Evolutionary conservation across 495 filamentous ascomycete species (phyloP).

Genomic region (Hyaloscypha hepaticicola): DNA sequence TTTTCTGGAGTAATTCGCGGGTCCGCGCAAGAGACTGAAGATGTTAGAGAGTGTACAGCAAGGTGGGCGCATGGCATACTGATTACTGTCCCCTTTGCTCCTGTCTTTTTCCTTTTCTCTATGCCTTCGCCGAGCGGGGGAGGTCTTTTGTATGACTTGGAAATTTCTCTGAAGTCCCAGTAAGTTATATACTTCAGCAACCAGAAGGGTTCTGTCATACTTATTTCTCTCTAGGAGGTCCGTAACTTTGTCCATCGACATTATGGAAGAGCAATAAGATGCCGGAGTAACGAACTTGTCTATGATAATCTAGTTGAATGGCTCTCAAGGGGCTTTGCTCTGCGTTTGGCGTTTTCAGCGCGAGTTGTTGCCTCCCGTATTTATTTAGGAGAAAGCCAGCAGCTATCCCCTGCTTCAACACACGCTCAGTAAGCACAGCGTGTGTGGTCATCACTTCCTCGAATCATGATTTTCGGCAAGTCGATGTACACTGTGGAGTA

Average conservation of each 20-base stretch:
- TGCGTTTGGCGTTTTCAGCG: too few species aligned
- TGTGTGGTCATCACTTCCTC: neutral
- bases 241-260: neutral
- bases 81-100: slow-evolving; percentile 11
- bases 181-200: neutral
- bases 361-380: neutral
- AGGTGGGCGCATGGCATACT: neutral
- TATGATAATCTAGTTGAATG: too few species aligned
- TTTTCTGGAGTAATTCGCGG: slow-evolving; percentile 33
- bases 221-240: slow-evolving; percentile 2
- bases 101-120: slow-evolving; percentile 5
- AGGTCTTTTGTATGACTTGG: slow-evolving; percentile 7
- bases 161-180: neutral
- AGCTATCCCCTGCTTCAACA: neutral
- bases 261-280: neutral
- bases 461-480: neutral
- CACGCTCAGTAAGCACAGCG: neutral
- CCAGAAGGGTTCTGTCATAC: neutral
- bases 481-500: neutral
- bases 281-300: too few species aligned
- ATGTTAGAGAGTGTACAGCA: neutral
- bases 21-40: slow-evolving; percentile 31
- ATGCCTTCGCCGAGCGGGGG: slow-evolving; percentile 1
- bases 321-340: too few species aligned
- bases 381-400: neutral